Percentiles rank a stretch among this genome's conserved stretches.
Conservation (phyloP, 225 moss, liverwort and hornwort species). For the Physcomitrellopsis africana region DNA sequence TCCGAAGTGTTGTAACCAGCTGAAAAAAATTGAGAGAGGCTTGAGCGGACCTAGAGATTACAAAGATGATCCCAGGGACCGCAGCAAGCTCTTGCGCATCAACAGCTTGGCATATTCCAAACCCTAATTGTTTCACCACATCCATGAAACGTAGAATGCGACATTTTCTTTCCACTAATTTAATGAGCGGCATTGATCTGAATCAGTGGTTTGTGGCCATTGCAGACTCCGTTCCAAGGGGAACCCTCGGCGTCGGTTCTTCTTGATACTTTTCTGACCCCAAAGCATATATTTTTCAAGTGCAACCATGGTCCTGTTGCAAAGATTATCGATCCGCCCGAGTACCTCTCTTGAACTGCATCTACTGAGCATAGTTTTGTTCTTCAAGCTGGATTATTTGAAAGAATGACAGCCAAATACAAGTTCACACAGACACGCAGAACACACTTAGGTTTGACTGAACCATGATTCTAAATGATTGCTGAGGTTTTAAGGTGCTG, state of each 20-base stretch:
- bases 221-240: constrained; percentile 31
- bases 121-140: not conserved
- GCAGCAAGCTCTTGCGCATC: constrained; percentile 42
- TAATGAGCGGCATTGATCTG: not conserved
- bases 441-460: not conserved
- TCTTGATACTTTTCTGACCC: constrained; percentile 40
- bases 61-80: constrained; percentile 22
- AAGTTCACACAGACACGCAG: not conserved
- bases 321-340: constrained; percentile 25
- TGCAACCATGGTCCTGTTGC: constrained; percentile 42
- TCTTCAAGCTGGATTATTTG: not conserved
- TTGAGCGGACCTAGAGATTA: constrained; percentile 30
- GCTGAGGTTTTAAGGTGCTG: constrained; percentile 13
- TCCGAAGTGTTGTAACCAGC: constrained; percentile 36
- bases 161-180: not conserved
- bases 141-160: not conserved
- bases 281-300: constrained; percentile 33
- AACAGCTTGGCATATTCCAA: constrained; percentile 38
- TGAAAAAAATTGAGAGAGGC: constrained; percentile 7
- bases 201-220: not conserved
- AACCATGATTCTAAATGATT: not conserved
- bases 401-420: not conserved
- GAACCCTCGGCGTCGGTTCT: constrained; percentile 30
- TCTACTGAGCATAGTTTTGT: not conserved
- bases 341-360: constrained; percentile 20